Evolutionary conservation across 2,329 filamentous ascomycete genomes (phyloP), one percentile per base, ranked within the genome.

Genomic region (Neonectria magnoliae): DNA sequence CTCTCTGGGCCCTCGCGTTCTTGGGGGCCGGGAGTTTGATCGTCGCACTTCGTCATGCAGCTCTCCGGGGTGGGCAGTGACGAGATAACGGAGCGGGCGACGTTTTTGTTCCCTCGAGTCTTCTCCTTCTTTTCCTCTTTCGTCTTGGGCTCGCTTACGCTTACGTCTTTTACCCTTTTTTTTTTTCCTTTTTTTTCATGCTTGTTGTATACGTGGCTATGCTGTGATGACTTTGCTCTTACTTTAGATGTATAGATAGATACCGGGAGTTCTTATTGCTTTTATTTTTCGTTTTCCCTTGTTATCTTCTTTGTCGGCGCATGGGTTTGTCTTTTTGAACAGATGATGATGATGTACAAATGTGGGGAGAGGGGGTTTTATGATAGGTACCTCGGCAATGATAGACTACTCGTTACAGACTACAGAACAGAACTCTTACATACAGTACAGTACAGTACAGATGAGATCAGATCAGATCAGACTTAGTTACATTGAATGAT

Each of bases 171-270:
- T 45, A 22, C 41, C 53, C 41, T 33, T 48, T 57, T 45, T n/a
- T n/a, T n/a, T 47, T 56, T 45, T 16, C 41, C 53, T 27, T 33
- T 48, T 57, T 45, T 53, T 25, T 5, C 25, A 18, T 47, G 33
- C 41, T 57, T 47, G 29, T 50, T 57, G 42, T 52, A 50, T 44
- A 60, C 52, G 52, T 60, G 70, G 63, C 60, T 65, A 60, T 29
- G 55, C 41, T 48, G 44, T 59, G 31, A 57, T 56, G 57, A 60
- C 56, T 55, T 29, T 60, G n/a, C n/a, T 54, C 38, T 51, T 58
- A 29, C 29, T 29, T 6, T 70, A 70, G 63, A 72, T 29, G 50
- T 52, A 66, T 59, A 64, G 57, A 57, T 41, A 50, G 62, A 57
- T 62, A 52, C 42, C 52, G 38, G 62, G 54, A 18, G 48, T 57